Evolutionary conservation across 495 filamentous ascomycete genomes (phyloP).

Genomic region (Hypoxylon trugodes): DNA sequence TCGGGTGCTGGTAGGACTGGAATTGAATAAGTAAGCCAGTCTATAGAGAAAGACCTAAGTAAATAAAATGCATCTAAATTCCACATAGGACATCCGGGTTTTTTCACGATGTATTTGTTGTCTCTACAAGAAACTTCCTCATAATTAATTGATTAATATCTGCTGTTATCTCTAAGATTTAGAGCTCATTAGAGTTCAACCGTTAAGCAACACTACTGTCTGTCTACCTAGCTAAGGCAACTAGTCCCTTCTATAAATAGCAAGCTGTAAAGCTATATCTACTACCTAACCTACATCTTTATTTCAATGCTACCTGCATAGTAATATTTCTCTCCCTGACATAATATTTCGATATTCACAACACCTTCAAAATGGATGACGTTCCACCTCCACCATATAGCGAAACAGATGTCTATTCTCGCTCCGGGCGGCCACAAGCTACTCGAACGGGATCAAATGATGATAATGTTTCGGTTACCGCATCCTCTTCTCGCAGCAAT

Average conservation of each 20-base stretch:
- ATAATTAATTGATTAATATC: too few relatives aligned
- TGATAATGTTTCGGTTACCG: constrained; percentile 37
- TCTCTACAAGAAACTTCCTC: too few relatives aligned
- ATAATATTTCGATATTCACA: constrained; percentile 2
- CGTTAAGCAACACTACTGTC: too few relatives aligned
- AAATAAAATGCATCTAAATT: constrained; percentile 27
- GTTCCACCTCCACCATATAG: constrained; percentile 59
- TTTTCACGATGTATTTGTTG: too few relatives aligned
- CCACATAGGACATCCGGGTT: too few relatives aligned
- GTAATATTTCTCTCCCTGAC: constrained; percentile 3
- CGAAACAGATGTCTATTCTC: constrained; percentile 58
- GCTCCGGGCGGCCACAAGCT: constrained; percentile 34
- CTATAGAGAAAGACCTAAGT: constrained; percentile 1
- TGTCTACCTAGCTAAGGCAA: too few relatives aligned
- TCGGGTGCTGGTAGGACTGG: constrained; percentile 4
- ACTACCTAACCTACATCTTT: too few relatives aligned
- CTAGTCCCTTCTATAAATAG: too few relatives aligned
- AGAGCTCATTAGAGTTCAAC: too few relatives aligned
- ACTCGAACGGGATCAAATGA: constrained; percentile 21
- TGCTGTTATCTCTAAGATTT: too few relatives aligned
- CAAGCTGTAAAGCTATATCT: too few relatives aligned
- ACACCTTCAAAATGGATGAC: constrained; percentile 44
- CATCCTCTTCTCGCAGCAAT: constrained; percentile 49
- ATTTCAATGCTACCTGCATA: too few relatives aligned
- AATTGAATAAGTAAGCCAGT: constrained; percentile 6